phyloP scores from a whole-genome alignment of 2,329 filamentous ascomycete genomes.

The Thermothelomyces thermophilus region DNA sequence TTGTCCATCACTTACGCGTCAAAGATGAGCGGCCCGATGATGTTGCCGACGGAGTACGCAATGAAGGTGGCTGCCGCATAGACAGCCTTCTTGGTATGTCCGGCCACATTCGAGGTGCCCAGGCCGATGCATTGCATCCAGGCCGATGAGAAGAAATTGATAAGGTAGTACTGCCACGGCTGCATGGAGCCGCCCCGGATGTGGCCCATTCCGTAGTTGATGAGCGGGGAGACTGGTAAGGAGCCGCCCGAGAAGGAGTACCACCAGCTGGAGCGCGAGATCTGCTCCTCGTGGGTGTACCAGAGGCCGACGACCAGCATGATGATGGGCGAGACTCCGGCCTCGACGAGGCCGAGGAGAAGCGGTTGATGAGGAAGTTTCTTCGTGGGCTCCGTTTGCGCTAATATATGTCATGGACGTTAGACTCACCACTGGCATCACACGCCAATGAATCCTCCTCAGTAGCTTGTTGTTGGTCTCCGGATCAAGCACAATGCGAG shows the following conservation, averaged over 20 bases:
- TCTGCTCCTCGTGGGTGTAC: slow-evolving; percentile 38
- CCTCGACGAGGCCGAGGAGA: slow-evolving; percentile 51
- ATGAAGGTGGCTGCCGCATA: slow-evolving; percentile 29
- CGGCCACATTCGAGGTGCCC: slow-evolving; percentile 30
- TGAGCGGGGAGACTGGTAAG: slow-evolving; percentile 38
- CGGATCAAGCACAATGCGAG: slow-evolving; percentile 5
- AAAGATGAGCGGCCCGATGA: slow-evolving; percentile 31
- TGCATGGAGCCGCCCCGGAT: slow-evolving; percentile 32
- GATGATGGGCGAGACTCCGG: slow-evolving; percentile 42
- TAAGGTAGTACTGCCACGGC: slow-evolving; percentile 33
- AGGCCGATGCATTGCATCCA: slow-evolving; percentile 29
- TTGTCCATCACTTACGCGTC: slow-evolving; percentile 22
- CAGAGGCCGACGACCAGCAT: slow-evolving; percentile 49
- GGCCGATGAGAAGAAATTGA: slow-evolving; percentile 29
- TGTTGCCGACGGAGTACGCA: slow-evolving; percentile 31
- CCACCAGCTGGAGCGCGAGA: slow-evolving; percentile 35
- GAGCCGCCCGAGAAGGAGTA: slow-evolving; percentile 40
- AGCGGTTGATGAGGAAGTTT: slow-evolving; percentile 29
- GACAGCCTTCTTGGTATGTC: slow-evolving; percentile 30
- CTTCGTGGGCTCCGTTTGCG: too few species aligned
- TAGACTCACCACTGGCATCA: slow-evolving; percentile 34
- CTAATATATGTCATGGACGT: neutral
- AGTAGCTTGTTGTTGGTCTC: slow-evolving; percentile 33
- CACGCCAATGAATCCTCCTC: slow-evolving; percentile 36
- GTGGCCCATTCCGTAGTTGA: slow-evolving; percentile 43